Percentiles rank a stretch among this genome's conserved stretches.
Conservation (phyloP, 2,329 filamentous ascomycete genomes). For the Aspergillus quadricinctus region DNA sequence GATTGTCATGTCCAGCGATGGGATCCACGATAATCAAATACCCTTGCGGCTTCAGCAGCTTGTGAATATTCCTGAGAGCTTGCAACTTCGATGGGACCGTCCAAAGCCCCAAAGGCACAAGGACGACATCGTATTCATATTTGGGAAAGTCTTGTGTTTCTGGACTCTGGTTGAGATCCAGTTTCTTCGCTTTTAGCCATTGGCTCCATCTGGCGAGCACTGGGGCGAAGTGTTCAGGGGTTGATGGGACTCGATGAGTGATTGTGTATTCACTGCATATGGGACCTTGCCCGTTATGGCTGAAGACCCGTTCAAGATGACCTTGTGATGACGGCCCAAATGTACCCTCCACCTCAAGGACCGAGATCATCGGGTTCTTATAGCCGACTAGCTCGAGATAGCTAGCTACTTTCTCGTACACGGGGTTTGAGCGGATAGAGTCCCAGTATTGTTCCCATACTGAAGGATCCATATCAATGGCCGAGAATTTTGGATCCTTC, state of each 20-base stretch:
- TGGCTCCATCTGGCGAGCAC: slow-evolving; percentile 8
- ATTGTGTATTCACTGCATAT: slow-evolving; percentile 14
- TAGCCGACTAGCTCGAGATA: slow-evolving; percentile 17
- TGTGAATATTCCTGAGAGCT: slow-evolving; percentile 11
- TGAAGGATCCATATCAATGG: background rate
- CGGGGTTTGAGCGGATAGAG: background rate
- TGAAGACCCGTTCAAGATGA: slow-evolving; percentile 6
- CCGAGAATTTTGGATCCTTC: background rate
- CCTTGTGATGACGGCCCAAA: slow-evolving; percentile 7
- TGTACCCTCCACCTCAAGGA: slow-evolving; percentile 20
- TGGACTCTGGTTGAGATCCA: slow-evolving; percentile 8
- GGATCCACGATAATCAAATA: slow-evolving; percentile 14
- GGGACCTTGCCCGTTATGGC: background rate
- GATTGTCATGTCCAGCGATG: slow-evolving; percentile 1
- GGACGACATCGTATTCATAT: slow-evolving; percentile 13
- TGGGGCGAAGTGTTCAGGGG: background rate
- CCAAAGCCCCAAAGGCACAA: slow-evolving; percentile 15
- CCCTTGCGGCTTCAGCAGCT: slow-evolving; percentile 14
- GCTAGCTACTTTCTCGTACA: slow-evolving; percentile 7
- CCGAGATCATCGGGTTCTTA: slow-evolving; percentile 19
- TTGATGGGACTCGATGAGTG: slow-evolving; percentile 1
- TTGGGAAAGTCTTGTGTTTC: slow-evolving; percentile 2
- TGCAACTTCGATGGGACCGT: slow-evolving; percentile 2
- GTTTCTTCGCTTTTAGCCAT: slow-evolving; percentile 4
- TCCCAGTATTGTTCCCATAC: slow-evolving; percentile 5